Evolutionary conservation across 2,329 filamentous ascomycete genomes (phyloP), one percentile per base, ranked within the genome.

Genomic region (Nectriaceae sp.): DNA sequence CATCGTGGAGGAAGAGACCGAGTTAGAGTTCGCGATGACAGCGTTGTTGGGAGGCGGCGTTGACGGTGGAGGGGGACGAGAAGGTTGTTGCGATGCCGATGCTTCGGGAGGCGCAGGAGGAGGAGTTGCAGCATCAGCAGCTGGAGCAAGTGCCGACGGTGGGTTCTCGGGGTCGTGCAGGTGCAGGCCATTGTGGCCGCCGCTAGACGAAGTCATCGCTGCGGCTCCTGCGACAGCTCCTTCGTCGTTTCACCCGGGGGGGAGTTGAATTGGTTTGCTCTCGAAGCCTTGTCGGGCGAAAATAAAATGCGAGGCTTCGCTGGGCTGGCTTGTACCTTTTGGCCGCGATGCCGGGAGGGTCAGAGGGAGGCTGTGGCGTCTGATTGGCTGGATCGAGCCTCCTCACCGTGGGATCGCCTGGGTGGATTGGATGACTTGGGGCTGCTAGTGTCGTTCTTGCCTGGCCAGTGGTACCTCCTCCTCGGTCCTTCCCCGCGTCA

Each of bases 131-230:
- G 46, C 29, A 46, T 21, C 40, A 21, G 35, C 36, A 15, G 47
- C 47, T 31, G 53, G 18, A 29, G 52, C 40, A 37, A 52, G 19
- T 20, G 36, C 38, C 38, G 52, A 26, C 40, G n/a, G 33, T n/a
- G 33, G 8, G 8, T 36, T 19, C 8, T 15, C 13, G 5, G 8
- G 8, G 8, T 15, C 33, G 15, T 8, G 26, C 10, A 8, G 8
- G 33, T 15, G 13, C 11, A 11, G 33, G 60, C 60, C 62, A 56
- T 62, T 56, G 52, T 65, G 69, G 69, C 68, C 71, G 67, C 67
- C 72, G 67, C 72, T 72, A 65, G 78, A 79, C 79, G 78, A 82
- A 80, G 76, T 80, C 79, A 82, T 82, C 77, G 78, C 79, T 81
- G 69, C 71, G 8, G 33, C 33, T 15, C 67, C 65, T 63, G 54